These are phyloP conservation scores for Candida yuanshanica DNA, from an alignment of 805 yeast genomes.

Conservation along the genomic window DNA sequence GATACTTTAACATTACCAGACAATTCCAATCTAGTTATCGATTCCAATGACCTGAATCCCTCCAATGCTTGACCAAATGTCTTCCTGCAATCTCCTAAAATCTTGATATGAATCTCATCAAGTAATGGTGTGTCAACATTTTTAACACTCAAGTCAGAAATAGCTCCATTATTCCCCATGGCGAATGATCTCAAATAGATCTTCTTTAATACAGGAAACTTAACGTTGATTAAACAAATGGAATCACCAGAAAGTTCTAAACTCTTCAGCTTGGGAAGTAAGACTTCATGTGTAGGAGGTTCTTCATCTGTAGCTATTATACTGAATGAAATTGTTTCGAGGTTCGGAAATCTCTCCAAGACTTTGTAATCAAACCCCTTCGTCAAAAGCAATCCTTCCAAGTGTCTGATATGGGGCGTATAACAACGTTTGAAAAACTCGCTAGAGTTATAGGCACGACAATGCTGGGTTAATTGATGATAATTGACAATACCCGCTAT, in stretches of 20 bases:
- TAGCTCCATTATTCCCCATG: neutral
- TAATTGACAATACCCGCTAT: conserved; percentile 2
- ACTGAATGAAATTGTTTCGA: neutral
- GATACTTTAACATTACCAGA: neutral
- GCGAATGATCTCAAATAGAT: neutral
- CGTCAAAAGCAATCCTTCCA: neutral
- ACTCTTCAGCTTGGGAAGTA: neutral
- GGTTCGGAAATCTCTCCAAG: neutral
- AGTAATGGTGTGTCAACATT: neutral
- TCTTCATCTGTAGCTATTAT: neutral
- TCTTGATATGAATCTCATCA: neutral
- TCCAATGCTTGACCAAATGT: neutral
- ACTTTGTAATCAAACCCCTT: conserved; percentile 1
- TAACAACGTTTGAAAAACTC: neutral
- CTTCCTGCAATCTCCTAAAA: neutral
- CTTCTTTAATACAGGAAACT: conserved; percentile 1
- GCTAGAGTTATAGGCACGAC: neutral
- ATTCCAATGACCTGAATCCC: neutral
- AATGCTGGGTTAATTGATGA: conserved; percentile 1
- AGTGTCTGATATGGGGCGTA: neutral
- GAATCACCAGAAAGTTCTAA: conserved; percentile 2
- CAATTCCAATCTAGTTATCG: neutral
- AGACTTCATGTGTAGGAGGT: neutral
- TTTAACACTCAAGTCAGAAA: neutral
- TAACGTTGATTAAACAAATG: neutral